These are phyloP conservation scores for Pterocarpus santalinus DNA, from an alignment of 306 rosid genomes.

Conservation along the genomic window DNA sequence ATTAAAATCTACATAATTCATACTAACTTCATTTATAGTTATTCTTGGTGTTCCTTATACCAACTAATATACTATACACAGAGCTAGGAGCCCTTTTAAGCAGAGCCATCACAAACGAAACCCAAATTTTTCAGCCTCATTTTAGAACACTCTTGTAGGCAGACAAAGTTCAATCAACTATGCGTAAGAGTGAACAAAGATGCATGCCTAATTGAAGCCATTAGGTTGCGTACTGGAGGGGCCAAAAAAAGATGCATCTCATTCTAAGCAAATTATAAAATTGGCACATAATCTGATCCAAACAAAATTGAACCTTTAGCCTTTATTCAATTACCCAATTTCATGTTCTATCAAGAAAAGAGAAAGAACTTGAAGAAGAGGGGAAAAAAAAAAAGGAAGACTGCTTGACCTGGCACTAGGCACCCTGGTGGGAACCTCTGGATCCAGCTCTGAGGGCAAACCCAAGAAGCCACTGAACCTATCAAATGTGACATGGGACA, in stretches of 20 bases:
- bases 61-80: too few relatives aligned
- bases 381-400: not conserved
- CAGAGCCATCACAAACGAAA: not conserved
- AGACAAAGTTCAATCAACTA: constrained; percentile 16
- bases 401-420: constrained; percentile 89
- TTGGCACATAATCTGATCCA: not conserved
- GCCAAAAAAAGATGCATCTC: too few relatives aligned
- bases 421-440: constrained; percentile 74
- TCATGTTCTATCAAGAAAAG: not conserved
- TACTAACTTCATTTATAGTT: too few relatives aligned
- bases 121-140: not conserved
- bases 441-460: constrained; percentile 89
- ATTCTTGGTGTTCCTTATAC: too few relatives aligned
- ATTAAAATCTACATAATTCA: too few relatives aligned
- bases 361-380: too few relatives aligned
- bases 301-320: constrained; percentile 20
- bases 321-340: not conserved
- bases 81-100: too few relatives aligned
- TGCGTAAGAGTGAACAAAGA: not conserved
- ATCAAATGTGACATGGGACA: constrained; percentile 95
- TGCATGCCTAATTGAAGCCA: too few relatives aligned
- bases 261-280: not conserved
- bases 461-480: constrained; percentile 96
- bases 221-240: not conserved
- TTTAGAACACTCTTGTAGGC: too few relatives aligned